Evolutionary conservation across 495 filamentous ascomycete species (phyloP).

Genomic region (Niebla homalea): DNA sequence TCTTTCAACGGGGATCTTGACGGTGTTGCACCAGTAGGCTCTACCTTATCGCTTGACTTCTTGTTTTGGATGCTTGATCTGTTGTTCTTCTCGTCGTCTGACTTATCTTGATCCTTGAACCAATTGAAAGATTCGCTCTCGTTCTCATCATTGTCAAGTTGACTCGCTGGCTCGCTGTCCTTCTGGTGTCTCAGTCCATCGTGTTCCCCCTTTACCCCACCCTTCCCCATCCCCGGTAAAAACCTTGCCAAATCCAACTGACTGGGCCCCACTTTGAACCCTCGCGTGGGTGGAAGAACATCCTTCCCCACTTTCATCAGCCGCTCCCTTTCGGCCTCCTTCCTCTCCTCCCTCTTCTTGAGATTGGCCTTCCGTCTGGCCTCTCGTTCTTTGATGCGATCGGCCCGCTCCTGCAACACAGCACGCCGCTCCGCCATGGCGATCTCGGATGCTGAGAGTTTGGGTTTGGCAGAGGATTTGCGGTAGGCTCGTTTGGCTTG

Average conservation of each 20-base stretch:
- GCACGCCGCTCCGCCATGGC: slow-evolving; percentile 7
- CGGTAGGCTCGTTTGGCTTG: slow-evolving; percentile 16
- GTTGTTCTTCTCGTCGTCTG: no score
- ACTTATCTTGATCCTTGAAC: no score
- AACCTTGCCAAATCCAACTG: slow-evolving; percentile 8
- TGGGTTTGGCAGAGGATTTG: slow-evolving; percentile 9
- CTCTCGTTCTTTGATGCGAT: slow-evolving; percentile 14
- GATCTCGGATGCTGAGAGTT: slow-evolving; percentile 10
- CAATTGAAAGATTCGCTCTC: no score
- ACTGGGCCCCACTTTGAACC: slow-evolving; percentile 9
- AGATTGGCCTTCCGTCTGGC: slow-evolving; percentile 9
- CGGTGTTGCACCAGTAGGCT: no score
- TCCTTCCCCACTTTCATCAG: slow-evolving; percentile 12
- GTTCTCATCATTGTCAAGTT: no score
- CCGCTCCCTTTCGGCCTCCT: slow-evolving; percentile 15
- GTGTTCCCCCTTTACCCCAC: not conserved
- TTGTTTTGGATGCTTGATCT: no score
- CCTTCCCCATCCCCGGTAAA: not conserved
- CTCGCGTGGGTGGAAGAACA: slow-evolving; percentile 1
- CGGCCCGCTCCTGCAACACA: slow-evolving; percentile 12
- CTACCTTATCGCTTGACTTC: no score
- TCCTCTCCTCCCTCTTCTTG: slow-evolving; percentile 17
- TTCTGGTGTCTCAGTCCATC: no score
- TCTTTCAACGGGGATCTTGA: no score
- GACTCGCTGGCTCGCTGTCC: no score